Evolutionary conservation across 257 asterid genomes (phyloP).

Genomic region (Eucommia ulmoides): DNA sequence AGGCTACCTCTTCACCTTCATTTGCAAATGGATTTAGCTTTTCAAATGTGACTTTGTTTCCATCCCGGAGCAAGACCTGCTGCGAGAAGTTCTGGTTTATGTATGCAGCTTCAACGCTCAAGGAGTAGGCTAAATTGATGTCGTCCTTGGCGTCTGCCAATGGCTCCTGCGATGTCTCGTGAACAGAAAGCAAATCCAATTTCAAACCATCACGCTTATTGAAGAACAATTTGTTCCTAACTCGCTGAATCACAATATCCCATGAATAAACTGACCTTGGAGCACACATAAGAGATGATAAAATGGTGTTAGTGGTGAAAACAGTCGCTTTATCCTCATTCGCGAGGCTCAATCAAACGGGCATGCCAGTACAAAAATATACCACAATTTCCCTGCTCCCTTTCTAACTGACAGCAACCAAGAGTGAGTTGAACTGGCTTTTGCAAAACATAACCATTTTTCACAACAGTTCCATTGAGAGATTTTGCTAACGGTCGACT

Average conservation of each 20-base stretch:
- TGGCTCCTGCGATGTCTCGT: slow-evolving; percentile 93
- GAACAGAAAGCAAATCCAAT: slow-evolving; percentile 79
- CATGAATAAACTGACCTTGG: slow-evolving; percentile 91
- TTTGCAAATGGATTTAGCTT: slow-evolving; percentile 86
- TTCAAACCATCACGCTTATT: slow-evolving; percentile 93
- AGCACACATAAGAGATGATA: slow-evolving; percentile 83
- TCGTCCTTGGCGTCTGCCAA: slow-evolving; percentile 94
- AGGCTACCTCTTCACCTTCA: slow-evolving; percentile 95
- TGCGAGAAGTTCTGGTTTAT: slow-evolving; percentile 93
- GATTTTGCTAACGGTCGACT: too few species aligned
- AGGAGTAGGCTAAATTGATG: slow-evolving; percentile 67
- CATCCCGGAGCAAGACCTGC: slow-evolving; percentile 83
- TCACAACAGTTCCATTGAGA: too few species aligned
- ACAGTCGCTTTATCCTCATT: slow-evolving; percentile 97
- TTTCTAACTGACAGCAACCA: too few species aligned
- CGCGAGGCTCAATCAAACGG: too few species aligned
- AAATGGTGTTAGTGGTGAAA: slow-evolving; percentile 69
- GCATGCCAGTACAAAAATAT: too few species aligned
- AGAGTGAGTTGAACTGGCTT: too few species aligned
- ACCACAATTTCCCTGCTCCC: too few species aligned
- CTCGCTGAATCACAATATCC: slow-evolving; percentile 92
- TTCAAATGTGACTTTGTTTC: slow-evolving; percentile 66
- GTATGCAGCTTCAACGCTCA: slow-evolving; percentile 89
- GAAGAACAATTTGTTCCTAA: slow-evolving; percentile 80
- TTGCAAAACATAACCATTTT: too few species aligned